Evolutionary conservation across 805 yeast species (phyloP), one percentile per base, ranked within the genome.

Genomic region (Jamesozyma rosinii): DNA sequence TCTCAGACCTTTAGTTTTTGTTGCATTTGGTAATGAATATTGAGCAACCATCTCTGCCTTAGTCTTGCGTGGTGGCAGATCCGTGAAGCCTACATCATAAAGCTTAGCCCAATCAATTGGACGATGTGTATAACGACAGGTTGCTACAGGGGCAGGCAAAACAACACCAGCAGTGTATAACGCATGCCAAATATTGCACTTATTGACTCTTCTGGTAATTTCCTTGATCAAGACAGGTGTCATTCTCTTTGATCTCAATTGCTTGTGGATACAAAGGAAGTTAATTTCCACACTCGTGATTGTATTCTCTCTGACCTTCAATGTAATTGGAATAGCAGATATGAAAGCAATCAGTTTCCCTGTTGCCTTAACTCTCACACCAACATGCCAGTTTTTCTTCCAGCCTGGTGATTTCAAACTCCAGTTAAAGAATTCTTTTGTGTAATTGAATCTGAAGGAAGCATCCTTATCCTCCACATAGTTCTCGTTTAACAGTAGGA

Each of bases 401-500:
- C 90, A 90, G 15, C 97, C 97, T 0, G 98, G 98, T 2, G 95
- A 85, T 49, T 83, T 82, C 53, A 92, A 70, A 1, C 96, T 95
- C 97, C 97, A 92, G 53, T 80, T 74, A 59, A 92, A 76, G 57
- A 92, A 90, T 26, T 77, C 81, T 26, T 79, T 76, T 0, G 88
- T 75, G 65, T 92, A 92, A 52, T 86, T 85, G 70, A 92, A 90
- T 58, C 98, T 75, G 68, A 92, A 88, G 1, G 87, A 77, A 36
- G 92, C 89, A 58, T 89, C 96, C 42, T 79, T 79, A 62, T 92
- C 98, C 65, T 92, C 98, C 17, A 92, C 95, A 59, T 92, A 92
- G 65, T 92, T 85, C 45, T 84, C 92, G 62, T 85, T 83, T 44
- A 92, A 70, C 43, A 92, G 69, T 24, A 77, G 73, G 63, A 86